Base-by-base conservation (phyloP, 139 green algal genomes). In the Nannochloris sp. region DNA sequence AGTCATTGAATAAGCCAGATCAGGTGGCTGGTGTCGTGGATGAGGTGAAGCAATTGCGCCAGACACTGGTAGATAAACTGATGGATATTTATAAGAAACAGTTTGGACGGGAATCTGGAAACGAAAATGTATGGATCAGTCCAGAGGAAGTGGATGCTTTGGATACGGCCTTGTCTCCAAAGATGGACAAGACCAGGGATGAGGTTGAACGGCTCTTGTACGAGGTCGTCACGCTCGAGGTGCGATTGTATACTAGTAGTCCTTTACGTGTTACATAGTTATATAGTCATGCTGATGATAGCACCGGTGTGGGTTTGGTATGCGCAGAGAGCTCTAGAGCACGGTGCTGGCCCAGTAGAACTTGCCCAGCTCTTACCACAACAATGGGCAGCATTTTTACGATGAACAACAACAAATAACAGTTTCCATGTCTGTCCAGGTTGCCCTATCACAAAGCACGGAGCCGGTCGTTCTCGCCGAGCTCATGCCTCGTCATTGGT, bases 381-480 rank as follows among this genome's bases (percentile, higher is more conserved):
- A 44, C 75, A 85, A 62, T 96, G 90, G 90, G 73, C 75, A 6
- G 70, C 81, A 23, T 95, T 95, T 69, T 88, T 96, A 83, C 27
- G 84, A 79, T 62, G 19, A 56, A 40, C 34, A 40, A 40, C 21
- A 60, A 49, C 27, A 24, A 46, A n/a, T 48, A 15, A 16, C 25
- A 2, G 15, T 27, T 57, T 24, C 48, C 72, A 34, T 70, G 63
- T 31, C 60, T 5, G 65, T 88, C 0, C 68, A 90, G 74, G 75
- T 84, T 46, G 72, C 79, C 27, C 68, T 92, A 21, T 44, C 72
- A 24, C 40, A 58, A 3, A 55, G 69, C 9, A 67, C 70, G 6
- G 81, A 94, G 36, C 68, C 81, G 4, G 78, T 92, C 2, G 71
- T 81, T 1, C 71, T 96, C 48, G 84, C 88, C 14, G 85, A 90